phyloP scores from a whole-genome alignment of 805 yeast species.

The Sugiyamaella chiloensis region DNA sequence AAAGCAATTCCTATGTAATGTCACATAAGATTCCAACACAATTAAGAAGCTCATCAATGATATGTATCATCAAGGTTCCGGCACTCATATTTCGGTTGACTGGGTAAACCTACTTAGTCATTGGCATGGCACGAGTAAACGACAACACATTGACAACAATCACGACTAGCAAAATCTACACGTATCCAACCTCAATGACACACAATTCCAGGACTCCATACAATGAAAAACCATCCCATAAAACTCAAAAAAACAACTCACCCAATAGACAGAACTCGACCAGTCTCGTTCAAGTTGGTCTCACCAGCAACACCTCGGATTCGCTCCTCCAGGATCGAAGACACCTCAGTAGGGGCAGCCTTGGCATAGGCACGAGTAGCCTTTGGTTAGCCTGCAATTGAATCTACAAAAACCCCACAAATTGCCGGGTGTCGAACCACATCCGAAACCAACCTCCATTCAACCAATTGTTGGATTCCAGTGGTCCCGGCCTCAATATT shows the following conservation, averaged over 20 bases:
- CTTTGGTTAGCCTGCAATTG: conserved; percentile 14
- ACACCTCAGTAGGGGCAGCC: conserved; percentile 99
- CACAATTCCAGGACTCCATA: too few relatives aligned
- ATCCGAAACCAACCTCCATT: neutral
- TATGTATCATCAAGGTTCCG: too few relatives aligned
- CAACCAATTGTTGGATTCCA: neutral
- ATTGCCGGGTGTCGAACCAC: neutral
- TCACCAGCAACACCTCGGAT: conserved; percentile 99
- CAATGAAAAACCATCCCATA: too few relatives aligned
- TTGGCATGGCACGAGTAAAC: too few relatives aligned
- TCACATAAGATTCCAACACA: neutral
- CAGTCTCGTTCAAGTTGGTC: conserved; percentile 97
- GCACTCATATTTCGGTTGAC: too few relatives aligned
- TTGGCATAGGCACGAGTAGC: conserved; percentile 65
- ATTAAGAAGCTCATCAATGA: too few relatives aligned
- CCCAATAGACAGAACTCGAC: conserved; percentile 98
- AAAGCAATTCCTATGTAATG: neutral
- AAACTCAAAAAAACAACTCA: conserved; percentile 47
- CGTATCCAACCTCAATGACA: too few relatives aligned
- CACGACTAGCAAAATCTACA: too few relatives aligned
- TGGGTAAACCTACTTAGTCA: too few relatives aligned
- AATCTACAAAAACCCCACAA: conserved; percentile 1
- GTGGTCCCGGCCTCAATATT: neutral
- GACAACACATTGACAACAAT: too few relatives aligned
- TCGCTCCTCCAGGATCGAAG: conserved; percentile 98